These are phyloP conservation scores for Noccaea bulbosa DNA, from an alignment of 345 rosid species.

Conservation along the genomic window DNA sequence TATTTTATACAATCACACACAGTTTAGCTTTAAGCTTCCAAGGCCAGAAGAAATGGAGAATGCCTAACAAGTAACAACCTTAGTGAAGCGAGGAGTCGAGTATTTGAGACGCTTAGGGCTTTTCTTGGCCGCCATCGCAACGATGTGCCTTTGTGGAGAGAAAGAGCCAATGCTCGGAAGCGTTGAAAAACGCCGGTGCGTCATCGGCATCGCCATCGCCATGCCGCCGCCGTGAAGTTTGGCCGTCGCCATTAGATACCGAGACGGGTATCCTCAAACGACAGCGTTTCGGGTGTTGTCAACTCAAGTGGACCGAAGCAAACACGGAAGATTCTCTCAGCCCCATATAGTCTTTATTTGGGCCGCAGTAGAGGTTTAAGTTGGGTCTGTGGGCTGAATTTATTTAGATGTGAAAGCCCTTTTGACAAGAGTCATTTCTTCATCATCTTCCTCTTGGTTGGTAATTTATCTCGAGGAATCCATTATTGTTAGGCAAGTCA, in stretches of 20 bases:
- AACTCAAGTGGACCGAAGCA: no score
- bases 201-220: slow-evolving; percentile 24
- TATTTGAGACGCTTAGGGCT: slow-evolving; percentile 96
- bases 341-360: no score
- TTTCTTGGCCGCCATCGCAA: slow-evolving; percentile 67
- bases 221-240: slow-evolving; percentile 24
- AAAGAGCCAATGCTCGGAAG: slow-evolving; percentile 40
- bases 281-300: no score
- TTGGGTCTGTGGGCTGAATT: no score
- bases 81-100: slow-evolving; percentile 70
- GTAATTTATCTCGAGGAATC: no score
- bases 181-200: slow-evolving; percentile 27
- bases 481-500: no score
- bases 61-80: slow-evolving; percentile 46
- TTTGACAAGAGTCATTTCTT: no score
- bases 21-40: not conserved
- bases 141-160: slow-evolving; percentile 34
- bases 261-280: no score
- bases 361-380: no score
- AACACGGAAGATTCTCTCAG: no score
- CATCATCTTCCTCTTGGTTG: no score
- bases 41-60: not conserved
- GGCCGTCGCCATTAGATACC: slow-evolving; percentile 37
- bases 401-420: no score
- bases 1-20: slow-evolving; percentile 17